Conservation (phyloP, 768 basidiomycete genomes). For the Nidula microcarpa region DNA sequence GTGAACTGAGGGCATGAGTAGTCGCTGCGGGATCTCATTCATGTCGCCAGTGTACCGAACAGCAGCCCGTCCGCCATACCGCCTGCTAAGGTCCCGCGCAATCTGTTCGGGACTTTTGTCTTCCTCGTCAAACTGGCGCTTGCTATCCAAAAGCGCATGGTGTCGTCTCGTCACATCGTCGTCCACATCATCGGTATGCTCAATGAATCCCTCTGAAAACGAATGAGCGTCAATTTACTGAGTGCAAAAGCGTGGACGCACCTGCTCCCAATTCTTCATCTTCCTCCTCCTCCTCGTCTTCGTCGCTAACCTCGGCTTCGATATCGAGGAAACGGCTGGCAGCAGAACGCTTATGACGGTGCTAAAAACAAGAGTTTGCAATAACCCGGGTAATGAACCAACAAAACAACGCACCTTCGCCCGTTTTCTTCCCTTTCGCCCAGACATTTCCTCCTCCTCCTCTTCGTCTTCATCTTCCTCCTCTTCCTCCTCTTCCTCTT, state of each 20-base stretch:
- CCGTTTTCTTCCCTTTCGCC: slow-evolving; percentile 52
- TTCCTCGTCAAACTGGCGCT: slow-evolving; percentile 62
- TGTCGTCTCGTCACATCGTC: slow-evolving; percentile 58
- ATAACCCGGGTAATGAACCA: slow-evolving; percentile 1
- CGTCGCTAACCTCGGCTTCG: slow-evolving; percentile 94
- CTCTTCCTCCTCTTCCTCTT: slow-evolving; percentile 42
- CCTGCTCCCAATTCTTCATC: slow-evolving; percentile 64
- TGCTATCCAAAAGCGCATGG: slow-evolving; percentile 65
- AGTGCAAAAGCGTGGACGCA: slow-evolving; percentile 15
- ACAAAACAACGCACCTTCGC: slow-evolving; percentile 45
- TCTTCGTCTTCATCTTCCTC: slow-evolving; percentile 57
- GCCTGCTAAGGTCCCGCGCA: slow-evolving; percentile 74
- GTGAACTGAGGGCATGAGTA: slow-evolving; percentile 95
- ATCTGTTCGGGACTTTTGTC: slow-evolving; percentile 82
- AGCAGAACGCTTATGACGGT: slow-evolving; percentile 60
- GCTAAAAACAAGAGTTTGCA: slow-evolving; percentile 28
- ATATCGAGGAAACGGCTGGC: slow-evolving; percentile 90
- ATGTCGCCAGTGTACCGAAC: slow-evolving; percentile 86
- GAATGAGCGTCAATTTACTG: no score
- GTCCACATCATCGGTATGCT: slow-evolving; percentile 59
- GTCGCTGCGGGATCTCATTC: slow-evolving; percentile 88
- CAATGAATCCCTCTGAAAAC: slow-evolving; percentile 67
- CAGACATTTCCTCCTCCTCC: slow-evolving; percentile 49
- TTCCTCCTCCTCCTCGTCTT: slow-evolving; percentile 93
- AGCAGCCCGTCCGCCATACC: slow-evolving; percentile 65